Conservation (phyloP, 768 basidiomycete species). For the Amanita rubescens region DNA sequence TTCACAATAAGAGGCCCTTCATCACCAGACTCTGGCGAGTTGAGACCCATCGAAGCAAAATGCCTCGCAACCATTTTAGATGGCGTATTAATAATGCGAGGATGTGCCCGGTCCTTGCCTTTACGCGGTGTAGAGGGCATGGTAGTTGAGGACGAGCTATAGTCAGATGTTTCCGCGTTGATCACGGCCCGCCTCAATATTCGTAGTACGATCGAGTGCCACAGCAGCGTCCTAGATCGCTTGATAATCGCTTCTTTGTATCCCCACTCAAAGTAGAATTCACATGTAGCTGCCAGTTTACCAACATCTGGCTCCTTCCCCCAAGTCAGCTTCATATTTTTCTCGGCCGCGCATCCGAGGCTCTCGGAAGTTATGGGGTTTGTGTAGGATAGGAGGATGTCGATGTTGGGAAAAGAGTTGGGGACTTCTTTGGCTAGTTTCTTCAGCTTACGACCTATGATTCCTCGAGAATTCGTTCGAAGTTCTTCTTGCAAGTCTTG, state of each 20-base stretch:
- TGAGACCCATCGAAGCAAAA: slow-evolving; percentile 40
- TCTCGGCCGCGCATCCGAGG: slow-evolving; percentile 32
- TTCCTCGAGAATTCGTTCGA: slow-evolving; percentile 56
- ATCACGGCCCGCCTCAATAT: slow-evolving; percentile 61
- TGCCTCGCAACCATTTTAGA: slow-evolving; percentile 49
- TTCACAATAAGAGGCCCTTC: slow-evolving; percentile 46
- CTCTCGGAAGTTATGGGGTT: slow-evolving; percentile 70
- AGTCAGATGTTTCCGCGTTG: slow-evolving; percentile 30
- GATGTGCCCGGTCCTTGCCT: slow-evolving; percentile 16
- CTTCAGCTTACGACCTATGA: slow-evolving; percentile 56
- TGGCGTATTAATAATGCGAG: slow-evolving; percentile 34
- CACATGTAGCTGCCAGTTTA: slow-evolving; percentile 72
- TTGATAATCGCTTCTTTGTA: slow-evolving; percentile 76
- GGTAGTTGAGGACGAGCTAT: neutral
- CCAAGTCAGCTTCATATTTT: slow-evolving; percentile 32
- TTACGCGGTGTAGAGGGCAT: slow-evolving; percentile 36
- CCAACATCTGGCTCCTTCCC: slow-evolving; percentile 60
- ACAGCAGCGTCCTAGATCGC: slow-evolving; percentile 76
- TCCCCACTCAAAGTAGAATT: slow-evolving; percentile 91
- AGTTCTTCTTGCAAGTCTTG: slow-evolving; percentile 55
- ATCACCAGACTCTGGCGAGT: slow-evolving; percentile 24
- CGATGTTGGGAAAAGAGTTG: slow-evolving; percentile 62
- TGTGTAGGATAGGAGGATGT: slow-evolving; percentile 71
- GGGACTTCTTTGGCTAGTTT: slow-evolving; percentile 59
- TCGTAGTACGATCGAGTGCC: slow-evolving; percentile 66